Evolutionary conservation across 2,329 filamentous ascomycete genomes (phyloP).

Genomic region (Leptographium wingfieldii): DNA sequence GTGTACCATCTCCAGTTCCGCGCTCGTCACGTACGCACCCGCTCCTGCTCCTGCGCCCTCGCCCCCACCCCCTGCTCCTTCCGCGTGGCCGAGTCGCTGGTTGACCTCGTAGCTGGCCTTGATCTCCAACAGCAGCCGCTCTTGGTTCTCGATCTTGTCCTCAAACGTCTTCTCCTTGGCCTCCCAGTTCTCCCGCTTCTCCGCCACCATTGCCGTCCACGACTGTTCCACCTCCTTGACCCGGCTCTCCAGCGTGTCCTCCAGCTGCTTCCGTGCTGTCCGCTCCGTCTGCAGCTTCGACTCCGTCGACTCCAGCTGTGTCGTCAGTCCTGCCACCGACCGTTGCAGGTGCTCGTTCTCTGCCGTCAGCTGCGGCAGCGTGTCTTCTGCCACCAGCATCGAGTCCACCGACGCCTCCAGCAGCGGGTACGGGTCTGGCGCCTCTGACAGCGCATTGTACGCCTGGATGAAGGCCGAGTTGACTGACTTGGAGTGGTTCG

Average conservation of each 20-base stretch:
- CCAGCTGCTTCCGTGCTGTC: conserved; percentile 57
- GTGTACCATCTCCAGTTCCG: conserved; percentile 86
- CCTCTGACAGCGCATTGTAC: conserved; percentile 89
- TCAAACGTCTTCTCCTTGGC: conserved; percentile 80
- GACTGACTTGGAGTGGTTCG: conserved; percentile 88
- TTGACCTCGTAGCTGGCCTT: conserved; percentile 97
- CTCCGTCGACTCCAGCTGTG: conserved; percentile 75
- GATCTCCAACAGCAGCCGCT: conserved; percentile 81
- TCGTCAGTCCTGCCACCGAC: conserved; percentile 60
- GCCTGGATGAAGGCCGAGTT: conserved; percentile 87
- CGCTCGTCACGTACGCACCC: conserved; percentile 57
- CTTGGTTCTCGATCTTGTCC: conserved; percentile 90
- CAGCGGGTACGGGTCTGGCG: conserved; percentile 88
- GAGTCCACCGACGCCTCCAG: conserved; percentile 95
- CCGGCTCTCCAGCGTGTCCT: conserved; percentile 63
- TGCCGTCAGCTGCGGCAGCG: conserved; percentile 72
- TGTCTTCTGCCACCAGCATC: conserved; percentile 83
- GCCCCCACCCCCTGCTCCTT: conserved; percentile 26
- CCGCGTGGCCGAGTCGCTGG: conserved; percentile 68
- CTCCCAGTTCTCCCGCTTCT: conserved; percentile 94
- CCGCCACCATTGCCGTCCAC: conserved; percentile 79
- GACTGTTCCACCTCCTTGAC: conserved; percentile 84
- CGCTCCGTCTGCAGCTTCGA: conserved; percentile 68
- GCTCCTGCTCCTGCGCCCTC: conserved; percentile 13
- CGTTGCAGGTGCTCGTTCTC: conserved; percentile 84